Evolutionary conservation across 2,329 filamentous ascomycete genomes (phyloP).

Genomic region (Colletotrichum phormii): DNA sequence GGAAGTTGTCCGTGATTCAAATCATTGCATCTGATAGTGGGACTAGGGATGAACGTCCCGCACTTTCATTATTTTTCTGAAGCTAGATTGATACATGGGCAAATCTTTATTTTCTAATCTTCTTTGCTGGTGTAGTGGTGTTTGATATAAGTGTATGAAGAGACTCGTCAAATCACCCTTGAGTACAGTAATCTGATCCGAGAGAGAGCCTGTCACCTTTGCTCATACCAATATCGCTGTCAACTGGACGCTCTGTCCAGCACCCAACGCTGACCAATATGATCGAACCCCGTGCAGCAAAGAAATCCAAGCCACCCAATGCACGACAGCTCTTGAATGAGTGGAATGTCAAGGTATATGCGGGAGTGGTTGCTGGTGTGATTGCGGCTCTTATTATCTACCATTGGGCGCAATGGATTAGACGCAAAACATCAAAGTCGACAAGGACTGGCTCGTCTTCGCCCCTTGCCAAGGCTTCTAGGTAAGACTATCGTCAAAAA

Average conservation of each 20-base stretch:
- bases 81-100: not conserved
- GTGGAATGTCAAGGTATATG: conserved; percentile 4
- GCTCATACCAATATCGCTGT: not conserved
- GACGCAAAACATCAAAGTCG: not conserved
- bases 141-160: not conserved
- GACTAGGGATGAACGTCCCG: not conserved
- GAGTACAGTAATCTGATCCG: not conserved
- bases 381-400: not conserved
- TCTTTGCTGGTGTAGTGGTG: not conserved
- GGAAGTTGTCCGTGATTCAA: not conserved
- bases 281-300: not conserved
- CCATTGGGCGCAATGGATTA: not conserved
- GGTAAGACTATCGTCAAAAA: not conserved
- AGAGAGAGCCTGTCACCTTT: not conserved
- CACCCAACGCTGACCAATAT: not conserved
- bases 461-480: not conserved
- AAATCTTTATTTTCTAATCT: not conserved
- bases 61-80: not conserved
- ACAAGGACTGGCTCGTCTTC: not conserved
- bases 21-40: not conserved
- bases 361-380: not conserved
- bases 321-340: conserved; percentile 18
- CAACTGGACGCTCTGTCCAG: not conserved
- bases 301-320: conserved; percentile 9
- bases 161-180: not conserved